These are phyloP conservation scores for Penicillium sp. DNA, from an alignment of 2,329 filamentous ascomycete species.

Conservation along the genomic window DNA sequence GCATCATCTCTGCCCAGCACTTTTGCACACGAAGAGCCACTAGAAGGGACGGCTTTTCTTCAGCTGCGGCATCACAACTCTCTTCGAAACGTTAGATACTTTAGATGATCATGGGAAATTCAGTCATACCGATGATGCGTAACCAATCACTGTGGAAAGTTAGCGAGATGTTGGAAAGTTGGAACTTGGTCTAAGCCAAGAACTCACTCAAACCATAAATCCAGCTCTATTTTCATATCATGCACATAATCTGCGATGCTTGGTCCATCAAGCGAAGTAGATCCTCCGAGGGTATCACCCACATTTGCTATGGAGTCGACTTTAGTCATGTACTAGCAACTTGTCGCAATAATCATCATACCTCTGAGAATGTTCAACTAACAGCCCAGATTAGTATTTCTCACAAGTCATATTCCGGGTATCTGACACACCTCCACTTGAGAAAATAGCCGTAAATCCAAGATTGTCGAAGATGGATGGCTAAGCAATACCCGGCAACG, in stretches of 20 bases:
- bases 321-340: neutral
- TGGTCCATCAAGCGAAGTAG: slow-evolving; percentile 30
- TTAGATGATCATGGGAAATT: too few relatives aligned
- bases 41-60: slow-evolving; percentile 42
- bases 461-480: slow-evolving; percentile 46
- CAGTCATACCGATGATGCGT: slow-evolving; percentile 35
- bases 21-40: slow-evolving; percentile 55
- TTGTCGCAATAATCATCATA: slow-evolving; percentile 2
- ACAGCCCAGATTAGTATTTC: slow-evolving; percentile 7
- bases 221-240: slow-evolving; percentile 51
- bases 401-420: neutral
- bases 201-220: slow-evolving; percentile 51
- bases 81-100: slow-evolving; percentile 19
- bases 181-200: neutral
- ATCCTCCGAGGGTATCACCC: slow-evolving; percentile 37
- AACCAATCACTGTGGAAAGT: slow-evolving; percentile 35
- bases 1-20: slow-evolving; percentile 57
- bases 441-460: slow-evolving; percentile 56
- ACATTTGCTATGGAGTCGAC: slow-evolving; percentile 32
- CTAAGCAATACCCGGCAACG: slow-evolving; percentile 50
- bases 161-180: neutral
- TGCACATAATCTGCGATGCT: slow-evolving; percentile 46
- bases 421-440: slow-evolving; percentile 48
- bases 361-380: slow-evolving; percentile 48
- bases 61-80: slow-evolving; percentile 27